A percentile compares a stretch with the other conserved stretches of the same genome.
These are phyloP conservation scores for Phytophthora pluvialis DNA, from an alignment of 352 stramenopile genomes.

Conservation along the genomic window DNA sequence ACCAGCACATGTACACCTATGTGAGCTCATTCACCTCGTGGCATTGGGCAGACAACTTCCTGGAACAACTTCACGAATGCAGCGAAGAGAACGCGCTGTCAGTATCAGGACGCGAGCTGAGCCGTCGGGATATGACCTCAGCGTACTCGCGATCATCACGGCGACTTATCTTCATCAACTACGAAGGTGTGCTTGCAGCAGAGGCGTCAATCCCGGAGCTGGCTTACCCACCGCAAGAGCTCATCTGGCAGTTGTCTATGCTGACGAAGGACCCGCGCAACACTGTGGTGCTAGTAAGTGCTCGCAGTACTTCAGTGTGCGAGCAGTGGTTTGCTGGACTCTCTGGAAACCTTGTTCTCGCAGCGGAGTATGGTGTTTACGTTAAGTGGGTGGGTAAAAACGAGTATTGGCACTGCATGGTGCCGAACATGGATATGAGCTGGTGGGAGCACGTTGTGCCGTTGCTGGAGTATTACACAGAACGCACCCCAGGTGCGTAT, in stretches of 20 bases:
- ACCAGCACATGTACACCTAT: constrained; percentile 88
- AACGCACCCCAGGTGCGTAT: constrained; percentile 82
- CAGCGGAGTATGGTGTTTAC: constrained; percentile 83
- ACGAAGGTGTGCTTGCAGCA: constrained; percentile 87
- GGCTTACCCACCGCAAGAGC: constrained; percentile 81
- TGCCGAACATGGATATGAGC: constrained; percentile 78
- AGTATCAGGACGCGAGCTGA: constrained; percentile 76
- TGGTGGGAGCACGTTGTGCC: constrained; percentile 86
- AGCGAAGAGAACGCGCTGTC: constrained; percentile 75
- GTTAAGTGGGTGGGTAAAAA: constrained; percentile 74
- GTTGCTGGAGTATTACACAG: constrained; percentile 84
- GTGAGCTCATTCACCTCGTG: constrained; percentile 78
- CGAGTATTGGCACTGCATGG: constrained; percentile 79
- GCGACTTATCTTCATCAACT: constrained; percentile 88
- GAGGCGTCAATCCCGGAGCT: constrained; percentile 89
- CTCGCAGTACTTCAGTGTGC: constrained; percentile 70
- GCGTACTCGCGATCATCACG: constrained; percentile 74
- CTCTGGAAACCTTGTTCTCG: constrained; percentile 67
- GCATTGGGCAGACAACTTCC: constrained; percentile 82
- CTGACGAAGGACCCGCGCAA: constrained; percentile 77
- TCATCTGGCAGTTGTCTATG: constrained; percentile 88
- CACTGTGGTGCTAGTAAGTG: constrained; percentile 79
- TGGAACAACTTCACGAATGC: constrained; percentile 81
- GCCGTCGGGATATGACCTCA: constrained; percentile 87
- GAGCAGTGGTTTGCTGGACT: constrained; percentile 84